Conservation (phyloP, 805 yeast genomes). For the Suhomyces canberraensis region DNA sequence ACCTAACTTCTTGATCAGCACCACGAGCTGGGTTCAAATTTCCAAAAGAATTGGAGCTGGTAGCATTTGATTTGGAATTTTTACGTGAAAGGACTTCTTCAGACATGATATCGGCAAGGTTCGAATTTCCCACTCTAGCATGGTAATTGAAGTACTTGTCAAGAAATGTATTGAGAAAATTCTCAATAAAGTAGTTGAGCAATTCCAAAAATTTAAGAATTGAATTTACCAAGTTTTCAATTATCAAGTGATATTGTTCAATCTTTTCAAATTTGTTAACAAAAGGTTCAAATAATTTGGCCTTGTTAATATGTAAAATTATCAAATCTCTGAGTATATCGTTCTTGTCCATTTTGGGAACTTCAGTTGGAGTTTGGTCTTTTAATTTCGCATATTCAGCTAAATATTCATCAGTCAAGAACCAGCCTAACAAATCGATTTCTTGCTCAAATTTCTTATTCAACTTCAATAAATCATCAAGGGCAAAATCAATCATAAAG, state of each 20-base stretch:
- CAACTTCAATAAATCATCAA: constrained; percentile 38
- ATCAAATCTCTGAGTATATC: constrained; percentile 46
- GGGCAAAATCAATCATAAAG: constrained; percentile 44
- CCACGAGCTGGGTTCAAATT: background rate
- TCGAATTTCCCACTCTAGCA: constrained; percentile 1
- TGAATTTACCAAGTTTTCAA: constrained; percentile 38
- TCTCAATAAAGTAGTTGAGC: constrained; percentile 29
- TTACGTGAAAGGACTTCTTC: background rate
- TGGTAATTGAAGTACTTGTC: constrained; percentile 9
- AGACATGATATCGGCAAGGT: background rate
- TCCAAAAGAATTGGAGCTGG: background rate
- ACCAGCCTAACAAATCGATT: constrained; percentile 32
- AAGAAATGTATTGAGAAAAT: constrained; percentile 21
- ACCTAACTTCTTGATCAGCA: background rate
- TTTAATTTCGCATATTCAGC: constrained; percentile 4
- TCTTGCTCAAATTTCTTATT: constrained; percentile 43
- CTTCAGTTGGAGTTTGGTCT: constrained; percentile 11
- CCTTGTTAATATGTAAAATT: constrained; percentile 46
- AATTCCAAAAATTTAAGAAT: constrained; percentile 36
- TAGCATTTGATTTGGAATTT: background rate
- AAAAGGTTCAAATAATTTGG: constrained; percentile 52
- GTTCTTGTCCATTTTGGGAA: constrained; percentile 22
- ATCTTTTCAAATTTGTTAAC: constrained; percentile 29
- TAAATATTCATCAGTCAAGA: constrained; percentile 8
- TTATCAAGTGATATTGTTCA: constrained; percentile 28